phyloP scores from a whole-genome alignment of 2,329 filamentous ascomycete genomes.

The Calonectria hongkongensis region DNA sequence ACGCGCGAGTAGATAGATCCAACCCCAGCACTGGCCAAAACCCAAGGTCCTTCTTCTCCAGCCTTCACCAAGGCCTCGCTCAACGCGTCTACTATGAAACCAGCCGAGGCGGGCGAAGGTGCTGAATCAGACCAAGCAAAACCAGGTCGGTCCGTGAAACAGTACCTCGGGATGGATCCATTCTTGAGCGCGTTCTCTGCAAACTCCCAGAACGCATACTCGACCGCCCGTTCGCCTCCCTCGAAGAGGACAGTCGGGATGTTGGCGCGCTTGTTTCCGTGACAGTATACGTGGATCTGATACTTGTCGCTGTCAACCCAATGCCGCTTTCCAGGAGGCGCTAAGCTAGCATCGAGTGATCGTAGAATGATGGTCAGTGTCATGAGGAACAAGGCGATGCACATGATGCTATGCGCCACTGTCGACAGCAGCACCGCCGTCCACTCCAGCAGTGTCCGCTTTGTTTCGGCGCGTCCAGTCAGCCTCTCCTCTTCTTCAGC shows the following conservation, averaged over 20 bases:
- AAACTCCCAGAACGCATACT: constrained; percentile 86
- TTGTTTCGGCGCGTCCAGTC: constrained; percentile 90
- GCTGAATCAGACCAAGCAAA: constrained; percentile 92
- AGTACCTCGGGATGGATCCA: constrained; percentile 90
- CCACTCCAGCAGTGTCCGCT: constrained; percentile 90
- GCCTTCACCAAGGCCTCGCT: constrained; percentile 88
- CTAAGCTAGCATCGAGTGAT: constrained; percentile 84
- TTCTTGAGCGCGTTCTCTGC: constrained; percentile 85
- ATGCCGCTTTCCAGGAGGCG: constrained; percentile 83
- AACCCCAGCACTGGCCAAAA: constrained; percentile 89
- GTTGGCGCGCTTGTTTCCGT: constrained; percentile 78
- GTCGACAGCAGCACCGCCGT: constrained; percentile 85
- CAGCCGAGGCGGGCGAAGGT: constrained; percentile 93
- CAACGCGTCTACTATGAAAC: constrained; percentile 92
- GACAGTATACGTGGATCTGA: constrained; percentile 88
- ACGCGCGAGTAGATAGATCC: constrained; percentile 93
- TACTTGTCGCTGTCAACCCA: constrained; percentile 91
- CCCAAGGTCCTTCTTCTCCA: constrained; percentile 91
- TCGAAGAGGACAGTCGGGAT: constrained; percentile 91
- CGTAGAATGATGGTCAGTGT: constrained; percentile 88
- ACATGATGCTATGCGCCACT: constrained; percentile 81
- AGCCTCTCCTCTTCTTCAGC: constrained; percentile 93
- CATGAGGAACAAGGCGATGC: constrained; percentile 82
- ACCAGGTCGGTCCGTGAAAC: constrained; percentile 95
- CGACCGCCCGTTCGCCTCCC: constrained; percentile 86